phyloP scores from a whole-genome alignment of 1,139 yeast species.

The Suhomyces terraborum region DNA sequence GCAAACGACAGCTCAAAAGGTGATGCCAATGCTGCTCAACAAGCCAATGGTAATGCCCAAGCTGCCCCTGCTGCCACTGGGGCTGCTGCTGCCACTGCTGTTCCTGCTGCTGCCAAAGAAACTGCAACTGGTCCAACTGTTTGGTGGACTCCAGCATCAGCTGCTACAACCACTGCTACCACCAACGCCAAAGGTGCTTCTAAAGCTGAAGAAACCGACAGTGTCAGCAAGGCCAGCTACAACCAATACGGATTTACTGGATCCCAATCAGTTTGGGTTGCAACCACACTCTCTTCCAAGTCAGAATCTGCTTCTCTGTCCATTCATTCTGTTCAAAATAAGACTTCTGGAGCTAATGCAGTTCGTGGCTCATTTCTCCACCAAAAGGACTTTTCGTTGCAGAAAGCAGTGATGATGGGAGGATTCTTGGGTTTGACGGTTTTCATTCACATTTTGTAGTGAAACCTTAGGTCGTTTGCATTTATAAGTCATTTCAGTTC shows the following conservation, averaged over 20 bases:
- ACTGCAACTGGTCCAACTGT: slow-evolving; percentile 13
- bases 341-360: slow-evolving; percentile 21
- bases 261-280: slow-evolving; percentile 38
- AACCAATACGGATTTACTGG: slow-evolving; percentile 52
- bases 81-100: slow-evolving; percentile 18
- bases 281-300: slow-evolving; percentile 16
- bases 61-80: slow-evolving; percentile 19
- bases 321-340: slow-evolving; percentile 14
- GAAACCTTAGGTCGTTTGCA: slow-evolving; percentile 6
- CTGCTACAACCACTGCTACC: slow-evolving; percentile 22
- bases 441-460: slow-evolving; percentile 22
- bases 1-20: slow-evolving; percentile 17
- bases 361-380: slow-evolving; percentile 10
- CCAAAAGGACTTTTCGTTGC: slow-evolving; percentile 22
- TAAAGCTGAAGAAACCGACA: slow-evolving; percentile 10
- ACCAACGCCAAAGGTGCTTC: slow-evolving; percentile 13
- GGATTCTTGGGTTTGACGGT: slow-evolving; percentile 24
- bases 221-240: slow-evolving; percentile 22
- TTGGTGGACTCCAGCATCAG: slow-evolving; percentile 14
- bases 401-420: slow-evolving; percentile 21
- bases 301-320: slow-evolving; percentile 19
- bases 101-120: slow-evolving; percentile 15
- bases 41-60: slow-evolving; percentile 22
- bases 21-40: slow-evolving; percentile 14
- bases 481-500: slow-evolving; percentile 8